These are phyloP conservation scores for Melampsora abietis-canadensis DNA, from an alignment of 1,284 basidiomycete species.

Conservation along the genomic window DNA sequence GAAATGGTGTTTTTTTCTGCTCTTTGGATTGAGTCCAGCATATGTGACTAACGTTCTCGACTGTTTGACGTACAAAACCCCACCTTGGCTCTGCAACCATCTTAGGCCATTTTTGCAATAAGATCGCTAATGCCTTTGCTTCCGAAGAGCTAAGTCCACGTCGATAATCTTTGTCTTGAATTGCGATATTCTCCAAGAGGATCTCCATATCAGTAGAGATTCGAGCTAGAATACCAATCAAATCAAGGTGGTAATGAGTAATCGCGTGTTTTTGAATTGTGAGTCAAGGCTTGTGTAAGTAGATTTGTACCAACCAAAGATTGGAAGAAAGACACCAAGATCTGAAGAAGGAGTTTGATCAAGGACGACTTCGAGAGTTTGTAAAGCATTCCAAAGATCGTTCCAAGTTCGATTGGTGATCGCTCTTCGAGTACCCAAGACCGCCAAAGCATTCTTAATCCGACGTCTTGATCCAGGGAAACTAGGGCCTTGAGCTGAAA, in stretches of 20 bases:
- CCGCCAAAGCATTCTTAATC: neutral
- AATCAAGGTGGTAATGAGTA: neutral
- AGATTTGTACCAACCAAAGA: neutral
- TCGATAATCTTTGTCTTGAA: constrained; percentile 2
- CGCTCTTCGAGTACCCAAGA: neutral
- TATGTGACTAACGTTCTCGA: neutral
- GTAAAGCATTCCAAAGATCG: neutral
- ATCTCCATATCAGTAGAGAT: neutral
- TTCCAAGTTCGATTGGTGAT: constrained; percentile 5
- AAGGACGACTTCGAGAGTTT: neutral
- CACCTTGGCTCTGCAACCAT: neutral
- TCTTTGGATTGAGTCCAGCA: neutral
- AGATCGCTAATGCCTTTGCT: neutral
- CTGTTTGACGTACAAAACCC: neutral
- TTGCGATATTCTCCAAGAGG: neutral
- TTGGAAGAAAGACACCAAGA: neutral
- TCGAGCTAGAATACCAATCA: neutral
- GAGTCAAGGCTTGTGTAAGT: neutral
- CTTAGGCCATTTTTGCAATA: neutral
- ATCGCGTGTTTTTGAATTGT: neutral
- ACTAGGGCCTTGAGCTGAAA: neutral
- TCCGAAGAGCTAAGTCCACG: neutral
- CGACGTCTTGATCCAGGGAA: neutral
- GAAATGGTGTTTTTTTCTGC: neutral
- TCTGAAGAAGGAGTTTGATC: neutral